Percentiles rank a stretch among this genome's conserved stretches.
Conservation (phyloP, 2,329 filamentous ascomycete genomes). For the Neopestalotiopsis rosae region DNA sequence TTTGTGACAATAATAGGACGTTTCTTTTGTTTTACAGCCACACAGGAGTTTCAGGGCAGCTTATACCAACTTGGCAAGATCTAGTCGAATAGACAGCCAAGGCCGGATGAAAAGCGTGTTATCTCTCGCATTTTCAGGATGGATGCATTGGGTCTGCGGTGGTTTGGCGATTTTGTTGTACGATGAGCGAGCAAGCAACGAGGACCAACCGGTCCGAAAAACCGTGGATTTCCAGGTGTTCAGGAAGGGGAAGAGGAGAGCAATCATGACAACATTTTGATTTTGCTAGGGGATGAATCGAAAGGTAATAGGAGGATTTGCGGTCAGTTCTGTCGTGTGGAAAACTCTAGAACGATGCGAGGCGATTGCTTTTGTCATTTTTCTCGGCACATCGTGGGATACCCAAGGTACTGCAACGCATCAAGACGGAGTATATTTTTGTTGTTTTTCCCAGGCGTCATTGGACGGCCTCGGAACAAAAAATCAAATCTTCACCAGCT, state of each 20-base stretch:
- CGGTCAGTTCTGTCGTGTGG: background rate
- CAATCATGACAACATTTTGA: constrained; percentile 4
- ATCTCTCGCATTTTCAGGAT: constrained; percentile 47
- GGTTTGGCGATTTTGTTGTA: constrained; percentile 35
- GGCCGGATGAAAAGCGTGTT: constrained; percentile 46
- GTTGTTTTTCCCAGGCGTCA: constrained; percentile 8
- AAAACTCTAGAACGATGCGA: constrained; percentile 11
- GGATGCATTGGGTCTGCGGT: constrained; percentile 37
- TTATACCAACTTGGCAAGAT: constrained; percentile 39
- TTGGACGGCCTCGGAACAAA: constrained; percentile 14
- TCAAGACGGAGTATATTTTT: constrained; percentile 12
- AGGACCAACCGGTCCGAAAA: background rate
- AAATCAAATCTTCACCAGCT: constrained; percentile 9
- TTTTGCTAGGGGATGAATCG: background rate
- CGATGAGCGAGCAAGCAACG: constrained; percentile 31
- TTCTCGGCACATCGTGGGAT: background rate
- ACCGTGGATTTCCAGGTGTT: constrained; percentile 34
- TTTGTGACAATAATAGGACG: constrained; percentile 37
- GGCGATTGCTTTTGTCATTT: background rate
- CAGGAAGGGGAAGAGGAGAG: constrained; percentile 17
- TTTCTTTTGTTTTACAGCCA: constrained; percentile 37
- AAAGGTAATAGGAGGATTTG: background rate
- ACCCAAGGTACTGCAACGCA: constrained; percentile 13
- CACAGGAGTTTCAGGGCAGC: constrained; percentile 27
- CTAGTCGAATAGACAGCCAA: constrained; percentile 38